phyloP scores from a whole-genome alignment of 2,329 filamentous ascomycete genomes.

The Incumbomyces delicatus region DNA sequence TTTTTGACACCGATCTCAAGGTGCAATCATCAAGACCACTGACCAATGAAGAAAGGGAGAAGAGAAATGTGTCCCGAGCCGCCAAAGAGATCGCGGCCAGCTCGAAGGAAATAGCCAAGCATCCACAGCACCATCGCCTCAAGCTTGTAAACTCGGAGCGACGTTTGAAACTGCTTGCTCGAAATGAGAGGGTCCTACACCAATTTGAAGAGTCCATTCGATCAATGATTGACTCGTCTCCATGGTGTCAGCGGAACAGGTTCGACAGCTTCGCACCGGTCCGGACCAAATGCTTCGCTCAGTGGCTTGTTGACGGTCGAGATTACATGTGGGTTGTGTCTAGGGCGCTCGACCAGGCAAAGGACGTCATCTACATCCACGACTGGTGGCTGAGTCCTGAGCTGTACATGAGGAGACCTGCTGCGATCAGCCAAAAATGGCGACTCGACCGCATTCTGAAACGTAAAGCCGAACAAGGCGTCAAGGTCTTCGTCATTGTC shows the following conservation, averaged over 20 bases:
- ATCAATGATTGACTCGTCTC: constrained; percentile 72
- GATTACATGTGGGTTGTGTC: constrained; percentile 99
- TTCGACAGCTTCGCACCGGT: constrained; percentile 93
- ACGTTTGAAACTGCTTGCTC: constrained; percentile 80
- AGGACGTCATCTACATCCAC: constrained; percentile 96
- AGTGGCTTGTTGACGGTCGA: constrained; percentile 92
- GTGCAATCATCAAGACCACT: constrained; percentile 50
- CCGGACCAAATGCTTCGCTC: constrained; percentile 73
- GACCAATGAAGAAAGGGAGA: constrained; percentile 35
- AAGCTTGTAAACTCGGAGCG: constrained; percentile 86
- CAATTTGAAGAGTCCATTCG: constrained; percentile 92
- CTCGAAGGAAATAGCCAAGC: constrained; percentile 51
- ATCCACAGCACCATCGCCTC: constrained; percentile 69
- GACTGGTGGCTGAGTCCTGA: constrained; percentile 99
- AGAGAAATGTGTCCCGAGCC: constrained; percentile 20
- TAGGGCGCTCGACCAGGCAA: constrained; percentile 89
- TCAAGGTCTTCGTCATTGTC: constrained; percentile 96
- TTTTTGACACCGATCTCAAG: constrained; percentile 83
- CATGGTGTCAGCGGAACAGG: constrained; percentile 73
- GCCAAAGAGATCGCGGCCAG: constrained; percentile 55
- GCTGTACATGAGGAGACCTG: constrained; percentile 84
- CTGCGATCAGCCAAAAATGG: constrained; percentile 97
- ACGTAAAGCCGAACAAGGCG: constrained; percentile 83
- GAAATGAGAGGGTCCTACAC: constrained; percentile 76
- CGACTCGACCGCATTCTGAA: constrained; percentile 86